These are phyloP conservation scores for Xylaria sp. DNA, from an alignment of 2,329 filamentous ascomycete species.

Conservation along the genomic window DNA sequence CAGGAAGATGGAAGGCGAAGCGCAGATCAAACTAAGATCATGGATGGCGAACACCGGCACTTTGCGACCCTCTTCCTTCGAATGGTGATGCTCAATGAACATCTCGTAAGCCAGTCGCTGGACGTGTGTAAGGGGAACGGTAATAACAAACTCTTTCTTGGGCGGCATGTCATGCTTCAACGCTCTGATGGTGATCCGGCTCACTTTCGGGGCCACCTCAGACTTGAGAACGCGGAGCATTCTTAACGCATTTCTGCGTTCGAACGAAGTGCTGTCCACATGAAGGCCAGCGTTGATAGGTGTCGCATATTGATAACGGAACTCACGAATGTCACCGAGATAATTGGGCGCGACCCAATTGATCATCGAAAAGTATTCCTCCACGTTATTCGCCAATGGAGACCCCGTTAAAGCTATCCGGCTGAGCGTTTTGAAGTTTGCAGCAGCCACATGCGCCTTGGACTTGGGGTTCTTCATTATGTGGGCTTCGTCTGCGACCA, in stretches of 20 bases:
- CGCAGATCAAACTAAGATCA: conserved; percentile 45
- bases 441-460: conserved; percentile 48
- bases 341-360: conserved; percentile 80
- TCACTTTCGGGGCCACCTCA: conserved; percentile 70
- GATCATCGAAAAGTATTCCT: conserved; percentile 82
- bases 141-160: conserved; percentile 80
- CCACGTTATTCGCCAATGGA: conserved; percentile 76
- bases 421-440: conserved; percentile 58
- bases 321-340: conserved; percentile 63
- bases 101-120: conserved; percentile 59
- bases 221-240: conserved; percentile 65
- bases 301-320: conserved; percentile 61
- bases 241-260: conserved; percentile 58
- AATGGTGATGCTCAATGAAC: conserved; percentile 34
- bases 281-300: conserved; percentile 71
- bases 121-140: conserved; percentile 59
- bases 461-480: conserved; percentile 62
- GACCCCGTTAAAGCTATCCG: conserved; percentile 84
- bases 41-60: conserved; percentile 34
- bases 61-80: conserved; percentile 5
- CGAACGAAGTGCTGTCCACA: conserved; percentile 50
- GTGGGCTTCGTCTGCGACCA: conserved; percentile 84
- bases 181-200: conserved; percentile 63
- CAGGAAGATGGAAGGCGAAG: conserved; percentile 47
- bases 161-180: conserved; percentile 62